phyloP scores from a whole-genome alignment of 176 grass and related monocot genomes.

The Avena atlantica region DNA sequence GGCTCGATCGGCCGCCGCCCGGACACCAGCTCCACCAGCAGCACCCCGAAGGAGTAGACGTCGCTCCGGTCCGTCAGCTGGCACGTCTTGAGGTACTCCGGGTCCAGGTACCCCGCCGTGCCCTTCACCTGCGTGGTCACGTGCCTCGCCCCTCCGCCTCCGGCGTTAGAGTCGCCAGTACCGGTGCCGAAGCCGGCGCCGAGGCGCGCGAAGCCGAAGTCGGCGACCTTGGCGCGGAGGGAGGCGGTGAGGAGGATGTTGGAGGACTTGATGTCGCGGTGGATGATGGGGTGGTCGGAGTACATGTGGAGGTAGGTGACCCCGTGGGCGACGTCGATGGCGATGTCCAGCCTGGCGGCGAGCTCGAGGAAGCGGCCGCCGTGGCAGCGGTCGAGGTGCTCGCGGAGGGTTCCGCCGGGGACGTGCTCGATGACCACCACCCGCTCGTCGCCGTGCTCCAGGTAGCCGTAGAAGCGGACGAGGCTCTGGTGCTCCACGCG shows the following conservation, averaged over 20 bases:
- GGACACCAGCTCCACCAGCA: slow-evolving; percentile 79
- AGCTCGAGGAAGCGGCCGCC: slow-evolving; percentile 68
- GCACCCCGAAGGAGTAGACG: slow-evolving; percentile 92
- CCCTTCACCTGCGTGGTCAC: slow-evolving; percentile 91
- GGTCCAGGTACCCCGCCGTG: slow-evolving; percentile 94
- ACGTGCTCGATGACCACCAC: slow-evolving; percentile 82
- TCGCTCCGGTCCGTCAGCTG: slow-evolving; percentile 96
- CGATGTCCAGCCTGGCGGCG: slow-evolving; percentile 65
- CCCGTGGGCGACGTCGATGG: slow-evolving; percentile 91
- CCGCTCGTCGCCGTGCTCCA: slow-evolving; percentile 80
- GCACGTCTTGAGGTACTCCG: slow-evolving; percentile 92
- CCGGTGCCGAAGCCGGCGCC: slow-evolving; percentile 39
- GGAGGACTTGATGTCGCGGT: slow-evolving; percentile 63
- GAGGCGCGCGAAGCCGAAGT: slow-evolving; percentile 92
- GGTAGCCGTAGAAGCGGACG: slow-evolving; percentile 75
- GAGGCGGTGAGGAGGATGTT: slow-evolving; percentile 87
- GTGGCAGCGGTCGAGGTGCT: slow-evolving; percentile 75
- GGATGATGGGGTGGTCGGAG: slow-evolving; percentile 82
- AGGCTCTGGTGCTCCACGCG: slow-evolving; percentile 83
- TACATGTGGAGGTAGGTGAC: slow-evolving; percentile 97
- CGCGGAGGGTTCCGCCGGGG: slow-evolving; percentile 84
- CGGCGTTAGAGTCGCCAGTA: background rate
- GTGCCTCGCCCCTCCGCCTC: slow-evolving; percentile 22
- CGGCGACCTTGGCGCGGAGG: slow-evolving; percentile 89
- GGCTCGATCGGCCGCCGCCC: slow-evolving; percentile 72